A percentile compares a stretch with the other conserved stretches of the same genome.
phyloP scores from a whole-genome alignment of 2,329 filamentous ascomycete species.

The Coniosporium tulheliwenetii region DNA sequence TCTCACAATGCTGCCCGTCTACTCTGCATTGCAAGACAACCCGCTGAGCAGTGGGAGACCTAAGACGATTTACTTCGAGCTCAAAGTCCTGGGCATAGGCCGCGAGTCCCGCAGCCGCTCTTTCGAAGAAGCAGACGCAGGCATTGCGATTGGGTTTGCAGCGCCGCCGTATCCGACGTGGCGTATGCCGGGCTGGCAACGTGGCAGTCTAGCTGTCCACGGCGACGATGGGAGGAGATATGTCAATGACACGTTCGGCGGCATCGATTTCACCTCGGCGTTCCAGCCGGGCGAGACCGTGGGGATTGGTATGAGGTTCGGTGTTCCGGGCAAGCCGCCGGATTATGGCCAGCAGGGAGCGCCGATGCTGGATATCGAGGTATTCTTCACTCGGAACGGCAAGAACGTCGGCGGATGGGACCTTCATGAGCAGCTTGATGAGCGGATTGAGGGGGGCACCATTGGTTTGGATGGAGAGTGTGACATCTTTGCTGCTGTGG shows the following conservation, averaged over 20 bases:
- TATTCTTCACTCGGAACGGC: constrained; percentile 61
- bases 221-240: constrained; percentile 65
- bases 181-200: constrained; percentile 68
- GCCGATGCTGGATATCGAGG: constrained; percentile 31
- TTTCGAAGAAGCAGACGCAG: constrained; percentile 28
- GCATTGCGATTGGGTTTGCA: constrained; percentile 53
- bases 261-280: constrained; percentile 48
- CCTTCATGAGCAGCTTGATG: constrained; percentile 59
- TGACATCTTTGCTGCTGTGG: constrained; percentile 56
- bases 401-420: constrained; percentile 47
- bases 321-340: constrained; percentile 20
- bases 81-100: constrained; percentile 37
- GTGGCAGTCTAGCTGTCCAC: constrained; percentile 60
- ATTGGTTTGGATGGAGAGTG: constrained; percentile 54
- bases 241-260: constrained; percentile 60
- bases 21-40: constrained; percentile 42
- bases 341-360: constrained; percentile 12
- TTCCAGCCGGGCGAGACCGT: constrained; percentile 52
- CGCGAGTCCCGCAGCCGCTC: constrained; percentile 9
- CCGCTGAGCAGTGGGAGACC: constrained; percentile 31
- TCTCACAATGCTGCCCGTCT: constrained; percentile 53
- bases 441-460: constrained; percentile 43
- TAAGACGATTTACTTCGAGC: constrained; percentile 57
- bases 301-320: constrained; percentile 56
- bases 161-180: constrained; percentile 65